These are phyloP conservation scores for Osmozyma mogii DNA, from an alignment of 805 yeast genomes.

Conservation along the genomic window DNA sequence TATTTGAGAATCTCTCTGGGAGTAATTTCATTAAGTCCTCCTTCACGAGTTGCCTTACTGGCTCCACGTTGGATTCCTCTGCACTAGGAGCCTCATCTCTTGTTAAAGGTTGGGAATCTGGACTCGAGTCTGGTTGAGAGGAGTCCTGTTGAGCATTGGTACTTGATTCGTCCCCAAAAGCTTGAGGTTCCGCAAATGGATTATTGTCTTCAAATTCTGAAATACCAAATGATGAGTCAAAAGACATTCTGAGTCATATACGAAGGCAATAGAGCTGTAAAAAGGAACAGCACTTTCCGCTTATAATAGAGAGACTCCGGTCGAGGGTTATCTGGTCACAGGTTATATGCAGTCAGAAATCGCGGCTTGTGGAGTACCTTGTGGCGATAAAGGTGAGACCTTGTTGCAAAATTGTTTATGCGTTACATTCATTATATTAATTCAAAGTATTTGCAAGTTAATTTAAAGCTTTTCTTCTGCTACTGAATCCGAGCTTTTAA, in stretches of 20 bases:
- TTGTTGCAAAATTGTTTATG: too few relatives aligned
- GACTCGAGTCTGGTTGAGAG: not conserved
- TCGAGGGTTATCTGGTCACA: too few relatives aligned
- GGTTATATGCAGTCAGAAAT: too few relatives aligned
- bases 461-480: constrained; percentile 13
- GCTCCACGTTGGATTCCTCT: not conserved
- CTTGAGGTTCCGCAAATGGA: constrained; percentile 30
- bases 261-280: too few relatives aligned
- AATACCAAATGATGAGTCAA: too few relatives aligned
- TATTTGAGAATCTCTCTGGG: constrained; percentile 43
- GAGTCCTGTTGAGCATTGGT: not conserved
- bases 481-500: constrained; percentile 36
- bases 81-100: not conserved
- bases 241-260: too few relatives aligned
- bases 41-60: constrained; percentile 20
- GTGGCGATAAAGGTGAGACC: too few relatives aligned
- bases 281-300: too few relatives aligned
- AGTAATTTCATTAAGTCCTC: constrained; percentile 37
- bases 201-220: constrained; percentile 36
- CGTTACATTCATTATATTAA: too few relatives aligned
- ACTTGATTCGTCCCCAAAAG: not conserved
- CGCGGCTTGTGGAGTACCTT: too few relatives aligned
- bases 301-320: too few relatives aligned
- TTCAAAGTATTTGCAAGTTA: too few relatives aligned
- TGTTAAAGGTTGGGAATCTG: not conserved